Conservation (phyloP, 2,329 filamentous ascomycete species). For the Cadophora malorum region DNA sequence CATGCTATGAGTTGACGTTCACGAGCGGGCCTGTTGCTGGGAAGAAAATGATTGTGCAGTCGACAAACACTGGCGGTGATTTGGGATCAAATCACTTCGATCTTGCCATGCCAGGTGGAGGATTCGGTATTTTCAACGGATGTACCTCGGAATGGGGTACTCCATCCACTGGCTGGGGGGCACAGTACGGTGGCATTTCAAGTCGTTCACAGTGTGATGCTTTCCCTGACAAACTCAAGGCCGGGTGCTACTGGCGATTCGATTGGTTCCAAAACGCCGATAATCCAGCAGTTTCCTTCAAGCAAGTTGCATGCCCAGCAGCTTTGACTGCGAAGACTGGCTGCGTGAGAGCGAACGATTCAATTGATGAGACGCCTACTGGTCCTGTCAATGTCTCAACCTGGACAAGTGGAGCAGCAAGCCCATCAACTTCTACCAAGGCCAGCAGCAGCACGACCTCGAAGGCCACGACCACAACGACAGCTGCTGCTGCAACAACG, state of each 20-base stretch:
- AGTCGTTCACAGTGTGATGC: slow-evolving; percentile 51
- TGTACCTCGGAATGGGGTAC: slow-evolving; percentile 57
- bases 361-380: slow-evolving; percentile 39
- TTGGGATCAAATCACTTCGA: slow-evolving; percentile 65
- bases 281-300: slow-evolving; percentile 54
- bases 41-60: slow-evolving; percentile 69
- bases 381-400: slow-evolving; percentile 23
- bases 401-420: slow-evolving; percentile 23
- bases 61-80: slow-evolving; percentile 67
- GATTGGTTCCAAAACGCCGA: slow-evolving; percentile 59
- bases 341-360: slow-evolving; percentile 45
- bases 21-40: slow-evolving; percentile 58
- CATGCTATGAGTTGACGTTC: slow-evolving; percentile 61
- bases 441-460: background rate
- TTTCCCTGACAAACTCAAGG: slow-evolving; percentile 52
- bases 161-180: slow-evolving; percentile 51
- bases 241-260: slow-evolving; percentile 59
- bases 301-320: slow-evolving; percentile 55
- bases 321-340: slow-evolving; percentile 52
- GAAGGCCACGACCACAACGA: background rate
- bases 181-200: slow-evolving; percentile 56
- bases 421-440: slow-evolving; percentile 14
- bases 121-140: slow-evolving; percentile 61
- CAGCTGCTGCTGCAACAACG: background rate
- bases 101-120: slow-evolving; percentile 61